These are phyloP conservation scores for Arthroderma sp. DNA, from an alignment of 2,329 filamentous ascomycete species.

Conservation along the genomic window DNA sequence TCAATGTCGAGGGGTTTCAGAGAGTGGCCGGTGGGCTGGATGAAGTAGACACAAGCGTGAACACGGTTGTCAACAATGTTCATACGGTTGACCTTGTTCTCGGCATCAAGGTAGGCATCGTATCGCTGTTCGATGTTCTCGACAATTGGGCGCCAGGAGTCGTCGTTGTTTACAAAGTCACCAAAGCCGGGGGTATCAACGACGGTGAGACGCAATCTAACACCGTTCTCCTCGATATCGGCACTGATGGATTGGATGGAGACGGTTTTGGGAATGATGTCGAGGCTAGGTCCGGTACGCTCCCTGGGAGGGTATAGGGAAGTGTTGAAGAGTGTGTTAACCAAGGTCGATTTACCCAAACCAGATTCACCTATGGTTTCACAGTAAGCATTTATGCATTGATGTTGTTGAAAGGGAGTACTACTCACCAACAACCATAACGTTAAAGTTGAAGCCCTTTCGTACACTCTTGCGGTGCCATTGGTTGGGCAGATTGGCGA, in stretches of 20 bases:
- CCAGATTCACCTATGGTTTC: constrained; percentile 74
- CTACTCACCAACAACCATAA: constrained; percentile 96
- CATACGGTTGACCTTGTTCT: constrained; percentile 99
- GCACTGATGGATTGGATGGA: constrained; percentile 90
- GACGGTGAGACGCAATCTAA: constrained; percentile 87
- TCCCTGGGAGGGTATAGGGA: constrained; percentile 97
- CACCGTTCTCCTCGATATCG: constrained; percentile 96
- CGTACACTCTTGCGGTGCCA: constrained; percentile 99
- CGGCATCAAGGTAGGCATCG: constrained; percentile 93
- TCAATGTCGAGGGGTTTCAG: constrained; percentile 97
- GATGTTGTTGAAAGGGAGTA: background rate
- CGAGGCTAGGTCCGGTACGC: constrained; percentile 90
- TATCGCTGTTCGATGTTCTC: constrained; percentile 99
- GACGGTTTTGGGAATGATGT: constrained; percentile 97
- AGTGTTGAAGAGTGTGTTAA: constrained; percentile 99
- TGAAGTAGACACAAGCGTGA: constrained; percentile 98
- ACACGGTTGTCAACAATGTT: constrained; percentile 99
- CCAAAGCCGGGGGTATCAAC: constrained; percentile 97
- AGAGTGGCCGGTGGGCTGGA: constrained; percentile 95
- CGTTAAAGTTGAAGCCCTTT: constrained; percentile 99
- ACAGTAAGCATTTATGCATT: background rate
- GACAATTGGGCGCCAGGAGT: constrained; percentile 97
- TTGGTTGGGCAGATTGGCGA: constrained; percentile 97
- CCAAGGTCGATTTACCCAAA: constrained; percentile 94
- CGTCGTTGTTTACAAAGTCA: constrained; percentile 99